Evolutionary conservation across 345 rosid species (phyloP).

Genomic region (Salix viminalis): DNA sequence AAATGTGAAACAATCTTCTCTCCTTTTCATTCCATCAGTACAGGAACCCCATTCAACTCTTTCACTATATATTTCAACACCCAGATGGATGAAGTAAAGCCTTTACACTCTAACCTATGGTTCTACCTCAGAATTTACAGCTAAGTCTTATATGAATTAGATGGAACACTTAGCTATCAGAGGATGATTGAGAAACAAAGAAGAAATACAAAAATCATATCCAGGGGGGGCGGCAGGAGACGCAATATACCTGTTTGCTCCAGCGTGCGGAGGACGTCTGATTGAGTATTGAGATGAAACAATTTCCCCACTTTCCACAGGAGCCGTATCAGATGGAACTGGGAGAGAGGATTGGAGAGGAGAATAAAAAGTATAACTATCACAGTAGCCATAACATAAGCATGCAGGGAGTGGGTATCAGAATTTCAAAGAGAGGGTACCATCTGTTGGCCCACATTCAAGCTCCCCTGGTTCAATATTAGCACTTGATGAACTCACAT

Average conservation of each 20-base stretch:
- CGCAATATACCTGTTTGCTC: slow-evolving; percentile 55
- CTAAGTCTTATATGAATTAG: neutral
- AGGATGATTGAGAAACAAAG: neutral
- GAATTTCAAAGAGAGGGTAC: slow-evolving; percentile 24
- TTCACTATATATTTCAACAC: neutral
- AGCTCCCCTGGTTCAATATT: slow-evolving; percentile 45
- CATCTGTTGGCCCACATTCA: slow-evolving; percentile 51
- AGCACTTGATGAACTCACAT: slow-evolving; percentile 57
- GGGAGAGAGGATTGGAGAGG: slow-evolving; percentile 13
- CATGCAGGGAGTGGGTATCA: neutral
- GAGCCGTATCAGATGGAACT: slow-evolving; percentile 52
- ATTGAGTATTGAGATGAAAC: slow-evolving; percentile 40
- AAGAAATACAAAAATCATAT: neutral
- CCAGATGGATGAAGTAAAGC: neutral
- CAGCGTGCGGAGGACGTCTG: slow-evolving; percentile 43
- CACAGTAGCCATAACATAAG: neutral
- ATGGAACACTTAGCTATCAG: neutral
- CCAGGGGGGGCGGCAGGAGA: neutral
- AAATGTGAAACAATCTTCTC: neutral
- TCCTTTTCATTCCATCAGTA: neutral
- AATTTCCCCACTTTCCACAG: slow-evolving; percentile 45
- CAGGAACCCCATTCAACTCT: neutral
- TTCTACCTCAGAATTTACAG: neutral
- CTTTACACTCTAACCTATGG: neutral
- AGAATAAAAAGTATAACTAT: neutral